phyloP scores from a whole-genome alignment of 495 filamentous ascomycete species.

The Astrocystis sublimbata region DNA sequence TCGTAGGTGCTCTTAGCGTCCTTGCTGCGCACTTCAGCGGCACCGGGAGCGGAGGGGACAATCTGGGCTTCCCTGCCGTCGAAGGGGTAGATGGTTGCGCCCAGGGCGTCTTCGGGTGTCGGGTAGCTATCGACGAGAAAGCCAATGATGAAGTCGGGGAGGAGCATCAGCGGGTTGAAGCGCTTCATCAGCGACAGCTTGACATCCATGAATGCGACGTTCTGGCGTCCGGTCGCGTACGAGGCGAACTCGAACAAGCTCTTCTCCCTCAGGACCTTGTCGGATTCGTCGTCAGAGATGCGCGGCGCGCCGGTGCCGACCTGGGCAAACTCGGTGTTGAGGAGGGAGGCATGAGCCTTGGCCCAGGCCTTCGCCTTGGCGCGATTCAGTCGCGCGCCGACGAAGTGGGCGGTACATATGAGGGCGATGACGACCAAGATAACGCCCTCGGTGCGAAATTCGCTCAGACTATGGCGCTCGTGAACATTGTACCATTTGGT shows the following conservation, averaged over 20 bases:
- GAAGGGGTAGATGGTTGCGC: constrained; percentile 79
- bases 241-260: constrained; percentile 77
- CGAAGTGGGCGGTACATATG: constrained; percentile 75
- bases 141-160: constrained; percentile 64
- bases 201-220: constrained; percentile 86
- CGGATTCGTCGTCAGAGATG: constrained; percentile 46
- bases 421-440: constrained; percentile 73
- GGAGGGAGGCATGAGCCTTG: constrained; percentile 64
- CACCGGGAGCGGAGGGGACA: constrained; percentile 61
- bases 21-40: constrained; percentile 53
- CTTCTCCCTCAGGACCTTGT: constrained; percentile 76
- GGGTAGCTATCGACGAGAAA: constrained; percentile 79
- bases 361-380: constrained; percentile 80
- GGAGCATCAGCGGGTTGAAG: constrained; percentile 78
- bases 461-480: constrained; percentile 76
- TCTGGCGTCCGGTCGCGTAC: constrained; percentile 93
- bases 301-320: constrained; percentile 70
- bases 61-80: constrained; percentile 82
- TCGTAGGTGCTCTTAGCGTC: constrained; percentile 78
- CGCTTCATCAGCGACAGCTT: constrained; percentile 81
- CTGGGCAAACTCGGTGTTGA: constrained; percentile 82
- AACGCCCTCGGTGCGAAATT: constrained; percentile 86
- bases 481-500: constrained; percentile 97
- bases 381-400: constrained; percentile 80
- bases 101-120: constrained; percentile 65